Conservation (phyloP, 306 rosid species). For the Mucuna pruriens region DNA sequence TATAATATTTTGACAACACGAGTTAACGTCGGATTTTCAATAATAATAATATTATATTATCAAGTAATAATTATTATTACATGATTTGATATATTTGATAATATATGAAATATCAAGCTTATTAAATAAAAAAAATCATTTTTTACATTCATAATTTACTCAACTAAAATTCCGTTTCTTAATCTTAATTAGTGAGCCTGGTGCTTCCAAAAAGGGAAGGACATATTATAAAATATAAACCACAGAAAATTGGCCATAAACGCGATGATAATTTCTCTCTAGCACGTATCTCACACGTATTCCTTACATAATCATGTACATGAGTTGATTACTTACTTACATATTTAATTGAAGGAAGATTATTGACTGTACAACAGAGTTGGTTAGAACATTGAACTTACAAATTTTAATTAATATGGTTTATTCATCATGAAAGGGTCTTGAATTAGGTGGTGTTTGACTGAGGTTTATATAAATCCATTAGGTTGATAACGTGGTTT, state of each 20-base stretch:
- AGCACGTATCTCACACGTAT: no score
- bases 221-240: background rate
- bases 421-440: background rate
- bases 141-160: background rate
- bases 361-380: conserved; percentile 1
- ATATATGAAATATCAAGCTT: background rate
- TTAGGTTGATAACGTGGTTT: conserved; percentile 5
- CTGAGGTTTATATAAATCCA: background rate
- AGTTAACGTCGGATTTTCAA: no score
- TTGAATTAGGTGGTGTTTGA: conserved; percentile 2
- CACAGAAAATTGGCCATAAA: background rate
- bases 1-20: no score
- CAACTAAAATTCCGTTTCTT: background rate
- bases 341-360: conserved; percentile 6
- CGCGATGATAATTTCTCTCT: background rate
- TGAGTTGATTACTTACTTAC: background rate
- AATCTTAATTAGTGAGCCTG: background rate
- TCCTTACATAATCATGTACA: background rate
- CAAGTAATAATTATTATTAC: background rate
- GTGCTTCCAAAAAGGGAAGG: conserved; percentile 17
- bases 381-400: conserved; percentile 4
- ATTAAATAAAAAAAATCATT: background rate
- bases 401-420: background rate
- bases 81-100: background rate
- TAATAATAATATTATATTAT: no score